phyloP scores from a whole-genome alignment of 2,329 filamentous ascomycete species.

The Knufia fluminis region DNA sequence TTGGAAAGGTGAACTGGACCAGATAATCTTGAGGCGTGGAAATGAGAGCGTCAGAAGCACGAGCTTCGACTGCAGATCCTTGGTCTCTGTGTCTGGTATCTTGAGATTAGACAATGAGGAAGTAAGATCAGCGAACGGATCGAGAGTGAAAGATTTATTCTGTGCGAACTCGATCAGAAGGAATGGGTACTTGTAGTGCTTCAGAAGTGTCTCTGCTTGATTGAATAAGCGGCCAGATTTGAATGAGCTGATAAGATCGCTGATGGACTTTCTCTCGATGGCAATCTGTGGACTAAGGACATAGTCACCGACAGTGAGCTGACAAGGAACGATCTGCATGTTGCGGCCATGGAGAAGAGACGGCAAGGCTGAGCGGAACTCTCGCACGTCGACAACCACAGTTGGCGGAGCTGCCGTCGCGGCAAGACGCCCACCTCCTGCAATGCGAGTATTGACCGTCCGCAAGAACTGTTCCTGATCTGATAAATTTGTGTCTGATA shows the following conservation, averaged over 20 bases:
- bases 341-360: constrained; percentile 82
- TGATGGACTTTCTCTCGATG: constrained; percentile 87
- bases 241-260: constrained; percentile 84
- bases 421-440: constrained; percentile 73
- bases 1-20: constrained; percentile 87
- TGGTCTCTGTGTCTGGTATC: constrained; percentile 50
- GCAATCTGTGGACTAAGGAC: constrained; percentile 85
- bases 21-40: constrained; percentile 80
- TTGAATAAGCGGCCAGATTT: constrained; percentile 83
- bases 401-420: constrained; percentile 82
- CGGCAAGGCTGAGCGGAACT: constrained; percentile 87
- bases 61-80: constrained; percentile 82
- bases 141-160: constrained; percentile 92
- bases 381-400: constrained; percentile 89
- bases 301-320: constrained; percentile 94
- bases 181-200: constrained; percentile 82
- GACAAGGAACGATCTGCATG: constrained; percentile 84
- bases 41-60: constrained; percentile 90
- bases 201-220: constrained; percentile 88
- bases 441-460: constrained; percentile 93
- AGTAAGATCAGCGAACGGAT: constrained; percentile 55
- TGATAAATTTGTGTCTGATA: constrained; percentile 67
- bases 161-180: constrained; percentile 96
- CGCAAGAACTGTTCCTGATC: constrained; percentile 86
- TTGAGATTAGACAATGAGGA: constrained; percentile 51